Base-by-base conservation (phyloP, 768 basidiomycete genomes). In the Trametes cingulata region DNA sequence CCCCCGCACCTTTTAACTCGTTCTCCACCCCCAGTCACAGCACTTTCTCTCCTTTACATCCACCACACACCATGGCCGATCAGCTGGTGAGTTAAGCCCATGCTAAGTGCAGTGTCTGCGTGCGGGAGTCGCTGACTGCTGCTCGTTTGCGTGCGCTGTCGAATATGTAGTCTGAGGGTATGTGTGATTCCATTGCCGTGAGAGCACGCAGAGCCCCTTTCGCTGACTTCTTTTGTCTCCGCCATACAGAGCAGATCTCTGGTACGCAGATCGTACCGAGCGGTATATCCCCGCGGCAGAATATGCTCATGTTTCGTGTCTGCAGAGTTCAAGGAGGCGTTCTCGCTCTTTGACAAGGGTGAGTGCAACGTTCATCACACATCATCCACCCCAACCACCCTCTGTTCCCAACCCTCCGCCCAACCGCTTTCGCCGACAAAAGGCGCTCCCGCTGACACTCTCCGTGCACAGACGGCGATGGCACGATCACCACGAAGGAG, bases 341-440 rank as follows among this genome's bases (percentile, higher is more conserved):
- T 98, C 80, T 93, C 95, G 60, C 84, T 98, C 20, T 98, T 98
- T 75, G 94, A 97, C 80, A 95, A 94, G 75, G 91, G 94, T 93
- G 61, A 58, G 81, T 75, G 8, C 25, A 36, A 19, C 41, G 40
- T 50, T 50, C 48, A 52, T 56, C 50, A 35, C 19, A 64, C 59
- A 58, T 58, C 48, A 14, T 15, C 52, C 36, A 52, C 22, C 24
- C 39, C 33, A 14, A 25, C 47, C 51, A 58, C 35, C 45, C 42
- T 14, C 45, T 25, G 50, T 42, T 62, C 22, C 55, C 25, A 24
- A 63, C 29, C 51, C 36, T 52, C 35, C 14, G 15, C 5, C 19
- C 54, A 27, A 50, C 46, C 15, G 48, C 12, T 22, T 25, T 36
- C 47, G 27, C 43, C 47, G 57, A 17, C 25, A 43, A n/a, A n/a